phyloP scores from a whole-genome alignment of 2,329 filamentous ascomycete species.

The Zasmidium citrigriseum region DNA sequence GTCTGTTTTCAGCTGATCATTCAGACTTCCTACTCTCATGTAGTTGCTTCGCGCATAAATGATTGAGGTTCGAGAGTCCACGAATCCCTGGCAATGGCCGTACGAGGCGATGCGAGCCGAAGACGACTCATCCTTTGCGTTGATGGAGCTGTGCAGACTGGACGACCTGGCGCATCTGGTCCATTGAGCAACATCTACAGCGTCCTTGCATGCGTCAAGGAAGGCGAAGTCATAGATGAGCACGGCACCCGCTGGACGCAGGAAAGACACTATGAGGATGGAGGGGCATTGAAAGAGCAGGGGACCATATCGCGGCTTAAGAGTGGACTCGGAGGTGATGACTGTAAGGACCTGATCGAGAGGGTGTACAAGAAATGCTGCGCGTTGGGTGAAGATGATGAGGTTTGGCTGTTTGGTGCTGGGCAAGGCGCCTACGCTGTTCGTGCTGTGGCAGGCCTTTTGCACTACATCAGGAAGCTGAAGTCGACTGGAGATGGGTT shows the following conservation, averaged over 20 bases:
- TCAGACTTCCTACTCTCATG: no score
- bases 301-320: background rate
- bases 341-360: background rate
- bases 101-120: no score
- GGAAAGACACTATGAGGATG: background rate
- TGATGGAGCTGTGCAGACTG: background rate
- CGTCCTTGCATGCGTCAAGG: background rate
- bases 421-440: slow-evolving; percentile 43
- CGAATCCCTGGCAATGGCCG: no score
- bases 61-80: no score
- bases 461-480: slow-evolving; percentile 37
- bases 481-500: slow-evolving; percentile 25
- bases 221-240: background rate
- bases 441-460: slow-evolving; percentile 40
- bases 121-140: background rate
- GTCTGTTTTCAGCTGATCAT: no score
- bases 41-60: no score
- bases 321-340: background rate
- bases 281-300: background rate
- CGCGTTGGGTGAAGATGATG: slow-evolving; percentile 28
- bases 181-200: background rate
- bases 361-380: slow-evolving; percentile 17
- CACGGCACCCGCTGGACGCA: background rate
- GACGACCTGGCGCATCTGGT: background rate
- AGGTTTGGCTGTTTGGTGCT: slow-evolving; percentile 44